These are phyloP conservation scores for Entophlyctis luteolus DNA, from an alignment of 192 early-diverging fungal genomes.

Conservation along the genomic window DNA sequence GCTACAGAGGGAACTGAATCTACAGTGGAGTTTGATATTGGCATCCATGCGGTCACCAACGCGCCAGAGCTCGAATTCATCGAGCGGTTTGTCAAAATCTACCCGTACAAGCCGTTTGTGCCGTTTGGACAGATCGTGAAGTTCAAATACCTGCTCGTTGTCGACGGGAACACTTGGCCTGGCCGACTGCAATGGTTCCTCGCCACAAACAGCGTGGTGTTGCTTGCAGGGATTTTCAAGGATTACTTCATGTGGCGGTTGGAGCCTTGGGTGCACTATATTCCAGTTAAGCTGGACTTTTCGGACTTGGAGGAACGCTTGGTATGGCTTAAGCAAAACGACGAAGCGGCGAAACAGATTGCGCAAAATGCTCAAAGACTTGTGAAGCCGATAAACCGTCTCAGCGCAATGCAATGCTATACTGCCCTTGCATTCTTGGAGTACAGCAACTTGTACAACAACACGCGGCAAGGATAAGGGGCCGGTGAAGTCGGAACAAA, in stretches of 20 bases:
- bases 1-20: background rate
- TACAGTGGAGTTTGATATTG: slow-evolving; percentile 3
- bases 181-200: background rate
- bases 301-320: background rate
- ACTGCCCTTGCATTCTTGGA: background rate
- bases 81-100: background rate
- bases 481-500: no score
- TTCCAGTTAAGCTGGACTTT: background rate
- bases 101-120: slow-evolving; percentile 2
- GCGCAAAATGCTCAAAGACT: background rate
- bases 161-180: slow-evolving; percentile 1
- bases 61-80: background rate
- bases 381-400: background rate
- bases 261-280: background rate
- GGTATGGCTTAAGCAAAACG: background rate
- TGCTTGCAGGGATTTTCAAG: background rate
- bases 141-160: background rate
- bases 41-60: background rate
- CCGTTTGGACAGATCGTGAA: background rate
- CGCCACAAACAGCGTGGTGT: background rate
- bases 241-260: background rate
- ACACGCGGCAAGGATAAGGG: background rate
- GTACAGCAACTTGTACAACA: background rate
- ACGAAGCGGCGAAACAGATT: background rate
- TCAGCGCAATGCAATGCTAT: background rate